Percentiles rank a stretch among this genome's conserved stretches.
phyloP scores from a whole-genome alignment of 371 early-diverging fungal species.

The Circinella umbellata region DNA sequence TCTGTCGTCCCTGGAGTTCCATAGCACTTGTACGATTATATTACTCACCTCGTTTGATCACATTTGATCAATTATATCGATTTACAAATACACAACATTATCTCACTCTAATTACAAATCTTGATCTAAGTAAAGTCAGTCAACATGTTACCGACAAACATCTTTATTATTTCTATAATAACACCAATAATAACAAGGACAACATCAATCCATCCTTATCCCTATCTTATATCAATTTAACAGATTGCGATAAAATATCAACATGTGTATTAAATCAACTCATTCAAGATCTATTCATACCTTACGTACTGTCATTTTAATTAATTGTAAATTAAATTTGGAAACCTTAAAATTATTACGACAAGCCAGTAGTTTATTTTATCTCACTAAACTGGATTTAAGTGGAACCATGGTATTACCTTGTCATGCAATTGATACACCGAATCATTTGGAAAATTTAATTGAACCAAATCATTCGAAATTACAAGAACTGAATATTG shows the following conservation, averaged over 20 bases:
- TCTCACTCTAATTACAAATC: slow-evolving; percentile 14
- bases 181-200: background rate
- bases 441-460: slow-evolving; percentile 31
- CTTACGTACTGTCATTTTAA: slow-evolving; percentile 20
- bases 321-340: slow-evolving; percentile 27
- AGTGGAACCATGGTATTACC: slow-evolving; percentile 45
- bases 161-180: background rate
- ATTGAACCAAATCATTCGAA: slow-evolving; percentile 9
- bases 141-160: slow-evolving; percentile 22
- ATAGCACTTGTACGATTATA: slow-evolving; percentile 20
- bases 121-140: slow-evolving; percentile 23
- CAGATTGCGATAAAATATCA: slow-evolving; percentile 23
- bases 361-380: slow-evolving; percentile 11
- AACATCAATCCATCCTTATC: background rate
- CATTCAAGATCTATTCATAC: slow-evolving; percentile 14
- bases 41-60: slow-evolving; percentile 16
- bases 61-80: slow-evolving; percentile 12
- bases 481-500: slow-evolving; percentile 27
- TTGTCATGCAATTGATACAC: slow-evolving; percentile 32
- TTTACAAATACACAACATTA: slow-evolving; percentile 15
- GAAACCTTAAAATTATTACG: slow-evolving; percentile 32
- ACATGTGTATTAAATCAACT: slow-evolving; percentile 18
- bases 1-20: slow-evolving; percentile 18
- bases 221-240: slow-evolving; percentile 18
- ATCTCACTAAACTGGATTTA: slow-evolving; percentile 23